Conservation (phyloP, 2,329 filamentous ascomycete species). For the Penicillium polonicum region DNA sequence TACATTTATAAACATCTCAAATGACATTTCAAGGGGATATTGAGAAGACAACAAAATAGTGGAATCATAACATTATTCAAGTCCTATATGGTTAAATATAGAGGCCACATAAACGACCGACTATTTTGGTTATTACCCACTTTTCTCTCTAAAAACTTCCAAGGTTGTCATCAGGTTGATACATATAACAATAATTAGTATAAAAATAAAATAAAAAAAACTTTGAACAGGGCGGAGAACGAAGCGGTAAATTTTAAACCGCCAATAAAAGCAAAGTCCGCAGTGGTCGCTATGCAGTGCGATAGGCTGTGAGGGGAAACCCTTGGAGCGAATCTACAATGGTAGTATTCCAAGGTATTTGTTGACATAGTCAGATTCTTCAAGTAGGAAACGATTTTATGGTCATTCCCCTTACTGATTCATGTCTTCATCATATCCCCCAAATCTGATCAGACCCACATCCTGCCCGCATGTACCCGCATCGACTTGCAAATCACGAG, state of each 20-base stretch:
- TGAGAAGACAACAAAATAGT: background rate
- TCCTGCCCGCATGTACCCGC: background rate
- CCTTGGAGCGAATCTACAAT: background rate
- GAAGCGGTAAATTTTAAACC: background rate
- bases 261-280: background rate
- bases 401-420: background rate
- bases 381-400: background rate
- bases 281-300: background rate
- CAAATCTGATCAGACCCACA: background rate
- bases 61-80: background rate
- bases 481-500: background rate
- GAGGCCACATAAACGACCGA: background rate
- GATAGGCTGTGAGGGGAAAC: background rate
- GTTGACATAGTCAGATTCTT: background rate
- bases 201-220: background rate
- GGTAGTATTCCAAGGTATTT: background rate
- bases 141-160: background rate
- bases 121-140: background rate
- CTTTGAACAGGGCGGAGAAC: background rate
- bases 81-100: background rate
- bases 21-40: too few species aligned
- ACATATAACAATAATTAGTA: too few species aligned
- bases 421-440: background rate
- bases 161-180: background rate
- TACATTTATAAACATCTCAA: too few species aligned